These are phyloP conservation scores for Melanopsichium pennsylvanicum DNA, from an alignment of 1,284 basidiomycete species.

Conservation along the genomic window DNA sequence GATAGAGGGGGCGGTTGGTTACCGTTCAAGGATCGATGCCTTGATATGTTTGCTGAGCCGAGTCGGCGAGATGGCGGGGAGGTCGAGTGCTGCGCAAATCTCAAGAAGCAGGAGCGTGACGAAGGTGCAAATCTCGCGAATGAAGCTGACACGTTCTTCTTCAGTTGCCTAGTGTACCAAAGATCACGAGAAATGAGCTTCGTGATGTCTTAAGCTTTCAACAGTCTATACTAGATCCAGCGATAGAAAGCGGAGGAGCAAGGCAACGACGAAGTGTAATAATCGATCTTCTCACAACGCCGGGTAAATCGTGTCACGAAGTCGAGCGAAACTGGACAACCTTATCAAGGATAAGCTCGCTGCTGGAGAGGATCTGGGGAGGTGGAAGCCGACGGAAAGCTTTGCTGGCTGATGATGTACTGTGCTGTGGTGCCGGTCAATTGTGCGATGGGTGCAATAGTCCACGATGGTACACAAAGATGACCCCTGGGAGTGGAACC, in stretches of 20 bases:
- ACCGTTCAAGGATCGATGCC: neutral
- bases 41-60: slow-evolving; percentile 8
- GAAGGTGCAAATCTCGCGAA: neutral
- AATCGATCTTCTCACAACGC: slow-evolving; percentile 21
- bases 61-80: neutral
- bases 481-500: slow-evolving; percentile 13
- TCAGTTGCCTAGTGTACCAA: too few species aligned
- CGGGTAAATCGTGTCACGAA: slow-evolving; percentile 36
- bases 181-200: too few species aligned
- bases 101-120: neutral
- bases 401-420: neutral
- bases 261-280: neutral
- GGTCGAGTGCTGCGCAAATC: neutral
- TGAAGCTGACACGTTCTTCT: neutral
- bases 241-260: neutral
- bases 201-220: neutral
- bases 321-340: slow-evolving; percentile 38
- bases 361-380: neutral
- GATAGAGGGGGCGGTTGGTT: neutral
- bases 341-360: slow-evolving; percentile 27
- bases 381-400: slow-evolving; percentile 26
- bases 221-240: too few species aligned
- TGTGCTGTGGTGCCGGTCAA: too few species aligned
- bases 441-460: neutral
- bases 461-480: neutral